Evolutionary conservation across 495 filamentous ascomycete species (phyloP).

Genomic region (Penicillium riverlandense): DNA sequence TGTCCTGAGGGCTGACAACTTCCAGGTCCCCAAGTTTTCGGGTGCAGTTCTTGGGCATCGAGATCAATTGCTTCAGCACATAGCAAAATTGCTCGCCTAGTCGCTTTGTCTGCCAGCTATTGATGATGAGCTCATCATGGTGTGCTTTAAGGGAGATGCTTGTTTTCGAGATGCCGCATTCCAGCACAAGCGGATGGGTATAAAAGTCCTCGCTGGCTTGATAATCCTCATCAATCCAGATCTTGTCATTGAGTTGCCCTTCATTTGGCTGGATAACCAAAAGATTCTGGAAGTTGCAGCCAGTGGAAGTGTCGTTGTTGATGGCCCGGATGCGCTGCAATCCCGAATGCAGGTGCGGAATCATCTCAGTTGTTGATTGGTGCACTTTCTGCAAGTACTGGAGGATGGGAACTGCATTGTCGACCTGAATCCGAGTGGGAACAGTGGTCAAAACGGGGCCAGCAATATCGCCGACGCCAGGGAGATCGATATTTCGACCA

Average conservation of each 20-base stretch:
- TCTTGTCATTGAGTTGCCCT: constrained; percentile 17
- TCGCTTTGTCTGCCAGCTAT: constrained; percentile 26
- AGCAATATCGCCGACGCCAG: constrained; percentile 42
- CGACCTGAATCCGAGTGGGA: constrained; percentile 37
- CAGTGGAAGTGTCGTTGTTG: constrained; percentile 29
- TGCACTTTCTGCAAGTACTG: constrained; percentile 39
- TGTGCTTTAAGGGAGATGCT: constrained; percentile 24
- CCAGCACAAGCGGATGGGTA: constrained; percentile 42
- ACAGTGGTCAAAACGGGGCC: constrained; percentile 49
- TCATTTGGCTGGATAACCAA: constrained; percentile 47
- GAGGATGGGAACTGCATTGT: constrained; percentile 21
- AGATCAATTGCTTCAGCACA: constrained; percentile 29
- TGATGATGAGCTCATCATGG: constrained; percentile 32
- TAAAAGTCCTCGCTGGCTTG: constrained; percentile 39
- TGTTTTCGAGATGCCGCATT: constrained; percentile 31
- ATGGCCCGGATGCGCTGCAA: constrained; percentile 36
- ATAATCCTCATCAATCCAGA: constrained; percentile 40
- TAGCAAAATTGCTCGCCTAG: constrained; percentile 25
- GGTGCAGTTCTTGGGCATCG: constrained; percentile 16
- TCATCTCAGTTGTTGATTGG: constrained; percentile 36
- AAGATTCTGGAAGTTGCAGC: constrained; percentile 59
- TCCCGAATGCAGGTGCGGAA: constrained; percentile 42
- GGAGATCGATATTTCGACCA: constrained; percentile 45
- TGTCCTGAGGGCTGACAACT: constrained; percentile 25
- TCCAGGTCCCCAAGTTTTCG: constrained; percentile 25